Evolutionary conservation across 345 rosid species (phyloP), one percentile per base, ranked within the genome.

Genomic region (Syzygium grande): DNA sequence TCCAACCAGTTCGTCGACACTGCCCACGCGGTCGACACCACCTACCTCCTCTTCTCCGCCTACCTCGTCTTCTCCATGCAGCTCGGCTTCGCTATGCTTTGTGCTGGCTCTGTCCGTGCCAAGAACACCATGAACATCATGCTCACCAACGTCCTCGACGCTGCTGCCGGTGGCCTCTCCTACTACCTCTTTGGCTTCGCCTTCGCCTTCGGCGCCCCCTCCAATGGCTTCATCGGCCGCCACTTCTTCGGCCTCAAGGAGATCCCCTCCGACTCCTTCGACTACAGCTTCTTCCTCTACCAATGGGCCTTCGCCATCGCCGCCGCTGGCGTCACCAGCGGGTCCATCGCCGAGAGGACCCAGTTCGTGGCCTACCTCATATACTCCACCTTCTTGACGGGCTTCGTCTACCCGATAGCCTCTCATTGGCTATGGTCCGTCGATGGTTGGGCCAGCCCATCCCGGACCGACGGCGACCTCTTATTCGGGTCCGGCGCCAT

Each of bases 261-360:
- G 5, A 85, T 86, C 87, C 96, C 97, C 11, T 12, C 29, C 21
- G 52, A 83, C 30, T 1, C 85, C 0, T 15, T 3, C 5, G 97
- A 96, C 89, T 96, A 92, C 89, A 90, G 96, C 87, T 92, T 91
- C 86, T 95, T 96, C 55, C 96, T 95, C 14, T 95, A 92, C 52
- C 98, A 96, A 21, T 96, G 98, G 98, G 95, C 97, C 51, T 96
- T 93, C 84, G 96, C 98, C 9, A 96, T 96, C 13, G 96, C 97
- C 9, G 97, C 95, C 0, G 95, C 98, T 2, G 97, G 98, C 11
- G 95, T 96, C 85, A 95, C 98, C 3, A 94, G 96, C 63, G 97
- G 98, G 21, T 96, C 97, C 38, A 95, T 96, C 7, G 98, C 98
- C 0, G 97, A 96, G 88, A 87, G 98, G 34, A 96, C 97, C 30